phyloP scores from a whole-genome alignment of 345 rosid species.

The Corchorus olitorius region DNA sequence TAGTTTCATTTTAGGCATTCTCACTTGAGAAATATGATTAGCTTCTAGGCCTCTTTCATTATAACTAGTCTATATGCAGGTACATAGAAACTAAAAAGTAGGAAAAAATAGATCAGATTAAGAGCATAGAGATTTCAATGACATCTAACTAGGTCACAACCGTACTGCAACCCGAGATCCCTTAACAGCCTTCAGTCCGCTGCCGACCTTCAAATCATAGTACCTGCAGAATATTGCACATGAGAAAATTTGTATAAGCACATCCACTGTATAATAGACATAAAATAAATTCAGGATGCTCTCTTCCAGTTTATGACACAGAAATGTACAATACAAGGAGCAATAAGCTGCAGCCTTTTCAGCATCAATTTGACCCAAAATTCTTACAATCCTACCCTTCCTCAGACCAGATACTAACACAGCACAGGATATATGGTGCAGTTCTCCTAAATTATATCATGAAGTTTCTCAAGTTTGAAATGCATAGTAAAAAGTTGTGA shows the following conservation, averaged over 20 bases:
- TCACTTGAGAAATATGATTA: not conserved
- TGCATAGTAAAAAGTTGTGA: not conserved
- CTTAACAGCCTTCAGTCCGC: conserved; percentile 73
- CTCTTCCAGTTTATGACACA: not conserved
- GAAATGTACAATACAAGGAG: not conserved
- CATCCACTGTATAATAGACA: no score
- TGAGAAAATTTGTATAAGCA: conserved; percentile 27
- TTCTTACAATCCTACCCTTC: not conserved
- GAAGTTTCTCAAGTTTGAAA: no score
- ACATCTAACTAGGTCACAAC: conserved; percentile 63
- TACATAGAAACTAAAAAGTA: not conserved
- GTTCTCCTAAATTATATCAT: no score
- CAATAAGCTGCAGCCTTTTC: not conserved
- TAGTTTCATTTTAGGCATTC: not conserved
- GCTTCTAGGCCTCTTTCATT: not conserved
- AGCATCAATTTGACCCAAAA: not conserved
- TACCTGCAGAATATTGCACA: conserved; percentile 51
- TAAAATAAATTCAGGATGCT: no score
- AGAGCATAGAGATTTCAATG: conserved; percentile 8
- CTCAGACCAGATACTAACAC: not conserved
- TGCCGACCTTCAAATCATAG: conserved; percentile 89
- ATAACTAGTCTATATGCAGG: not conserved
- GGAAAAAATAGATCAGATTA: not conserved
- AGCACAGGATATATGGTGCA: not conserved
- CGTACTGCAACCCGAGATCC: conserved; percentile 99